Base-by-base conservation (phyloP, 1,139 yeast genomes). In the Meyerozyma athensensis region DNA sequence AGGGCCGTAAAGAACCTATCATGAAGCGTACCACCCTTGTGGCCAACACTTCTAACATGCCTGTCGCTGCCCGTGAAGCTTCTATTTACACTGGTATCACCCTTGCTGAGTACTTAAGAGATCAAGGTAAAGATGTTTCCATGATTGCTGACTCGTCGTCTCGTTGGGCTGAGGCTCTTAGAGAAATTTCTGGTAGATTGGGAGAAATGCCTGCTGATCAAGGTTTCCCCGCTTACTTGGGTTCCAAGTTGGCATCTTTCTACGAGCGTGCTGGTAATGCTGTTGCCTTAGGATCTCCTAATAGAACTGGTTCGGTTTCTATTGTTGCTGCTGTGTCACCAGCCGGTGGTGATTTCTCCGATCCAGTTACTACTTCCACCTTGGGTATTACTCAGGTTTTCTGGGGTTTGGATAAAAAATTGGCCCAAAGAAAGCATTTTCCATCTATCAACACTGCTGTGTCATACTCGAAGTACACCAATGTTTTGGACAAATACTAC, bases 161-260 rank as follows among this genome's bases (percentile, higher is more conserved):
- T 33, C 92, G 99, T 77, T 92, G 99, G 99, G 99, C 99, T 35
- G 99, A 92, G 72, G 99, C 99, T 43, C 78, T 92, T 62, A 89
- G 99, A 82, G 99, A 92, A 77, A 83, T 92, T 64, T 90, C 97
- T 39, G 99, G 99, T 79, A 95, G 99, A 77, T 76, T 92, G 65
- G 98, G 98, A 68, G 99, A 94, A 74, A 92, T 92, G 99, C 99
- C 99, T 61, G 99, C 99, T 45, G 99, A 92, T 72, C 98, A 94
- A 74, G 99, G 99, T 77, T 92, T 90, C 94, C 99, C 99, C 47
- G 99, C 99, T 42, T 92, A 94, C 63, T 78, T 92, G 64, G 98
- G 98, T 71, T 96, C 99, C 39, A 92, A 92, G 65, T 78, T 92
- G 58, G 97, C 99, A 40, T 92, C 97, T 41, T 92, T 92, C 79